Percentiles rank a stretch among this genome's conserved stretches.
Evolutionary conservation across 441 rosid species (phyloP).

Genomic region (Erodium texanum): DNA sequence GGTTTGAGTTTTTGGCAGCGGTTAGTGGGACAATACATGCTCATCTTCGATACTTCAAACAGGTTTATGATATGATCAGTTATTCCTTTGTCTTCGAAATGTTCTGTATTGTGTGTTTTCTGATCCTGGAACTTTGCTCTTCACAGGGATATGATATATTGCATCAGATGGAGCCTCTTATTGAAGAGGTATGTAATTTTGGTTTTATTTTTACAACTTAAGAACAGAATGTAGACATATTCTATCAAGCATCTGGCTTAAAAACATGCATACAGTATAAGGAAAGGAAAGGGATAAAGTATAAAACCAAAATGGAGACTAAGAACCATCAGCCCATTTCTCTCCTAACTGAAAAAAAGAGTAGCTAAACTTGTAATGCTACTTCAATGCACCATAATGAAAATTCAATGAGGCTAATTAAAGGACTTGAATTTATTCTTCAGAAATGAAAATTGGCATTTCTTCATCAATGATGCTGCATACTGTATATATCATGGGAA

Average conservation of each 20-base stretch:
- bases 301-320: too few species aligned
- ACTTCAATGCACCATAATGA: too few species aligned
- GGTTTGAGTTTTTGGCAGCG: slow-evolving; percentile 95
- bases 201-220: neutral
- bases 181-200: slow-evolving; percentile 61
- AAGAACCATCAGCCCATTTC: too few species aligned
- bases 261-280: too few species aligned
- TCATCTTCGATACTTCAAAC: slow-evolving; percentile 95
- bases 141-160: slow-evolving; percentile 76
- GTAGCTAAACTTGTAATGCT: too few species aligned
- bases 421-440: too few species aligned
- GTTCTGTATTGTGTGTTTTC: slow-evolving; percentile 11
- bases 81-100: slow-evolving; percentile 10
- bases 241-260: neutral
- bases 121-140: slow-evolving; percentile 18
- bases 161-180: slow-evolving; percentile 99
- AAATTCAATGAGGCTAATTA: too few species aligned
- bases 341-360: too few species aligned
- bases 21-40: slow-evolving; percentile 99
- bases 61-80: slow-evolving; percentile 32
- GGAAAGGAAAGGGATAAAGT: too few species aligned
- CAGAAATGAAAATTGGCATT: too few species aligned
- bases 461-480: too few species aligned
- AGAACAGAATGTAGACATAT: neutral
- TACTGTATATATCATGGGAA: too few species aligned